phyloP scores from a whole-genome alignment of 495 filamentous ascomycete genomes.

The Neurospora sp. region DNA sequence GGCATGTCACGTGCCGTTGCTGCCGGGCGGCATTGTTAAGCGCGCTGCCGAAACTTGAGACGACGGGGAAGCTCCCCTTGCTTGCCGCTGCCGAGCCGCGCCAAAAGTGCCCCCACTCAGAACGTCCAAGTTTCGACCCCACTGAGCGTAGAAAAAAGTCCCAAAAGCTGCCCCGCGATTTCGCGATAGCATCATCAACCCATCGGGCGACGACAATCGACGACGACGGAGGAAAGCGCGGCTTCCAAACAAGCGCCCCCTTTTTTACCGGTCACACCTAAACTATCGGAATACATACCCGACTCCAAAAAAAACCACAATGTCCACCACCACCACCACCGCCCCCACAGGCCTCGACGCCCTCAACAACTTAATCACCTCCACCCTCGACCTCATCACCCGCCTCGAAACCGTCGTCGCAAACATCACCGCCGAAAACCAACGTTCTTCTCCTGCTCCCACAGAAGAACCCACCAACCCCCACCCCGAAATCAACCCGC shows the following conservation, averaged over 20 bases:
- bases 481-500: slow-evolving; percentile 8
- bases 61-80: neutral
- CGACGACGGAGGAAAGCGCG: neutral
- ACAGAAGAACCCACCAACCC: neutral
- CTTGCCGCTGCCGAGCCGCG: neutral
- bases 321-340: slow-evolving; percentile 1
- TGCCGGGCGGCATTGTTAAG: neutral
- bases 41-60: neutral
- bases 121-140: slow-evolving; percentile 1
- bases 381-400: slow-evolving; percentile 19
- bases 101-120: neutral
- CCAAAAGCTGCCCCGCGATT: slow-evolving; percentile 10
- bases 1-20: neutral
- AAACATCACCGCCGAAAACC: slow-evolving; percentile 12
- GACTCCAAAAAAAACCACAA: neutral
- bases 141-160: slow-evolving; percentile 2
- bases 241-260: too few species aligned
- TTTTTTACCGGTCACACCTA: too few species aligned
- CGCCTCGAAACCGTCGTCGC: slow-evolving; percentile 29
- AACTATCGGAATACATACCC: too few species aligned
- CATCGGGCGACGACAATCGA: neutral
- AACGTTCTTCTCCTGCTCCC: neutral
- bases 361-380: slow-evolving; percentile 14
- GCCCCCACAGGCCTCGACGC: slow-evolving; percentile 9
- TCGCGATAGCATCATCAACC: neutral